A percentile compares a stretch with the other conserved stretches of the same genome.
These are phyloP conservation scores for Apiotrichum mycotoxinovorans DNA, from an alignment of 1,284 basidiomycete species.

Conservation along the genomic window DNA sequence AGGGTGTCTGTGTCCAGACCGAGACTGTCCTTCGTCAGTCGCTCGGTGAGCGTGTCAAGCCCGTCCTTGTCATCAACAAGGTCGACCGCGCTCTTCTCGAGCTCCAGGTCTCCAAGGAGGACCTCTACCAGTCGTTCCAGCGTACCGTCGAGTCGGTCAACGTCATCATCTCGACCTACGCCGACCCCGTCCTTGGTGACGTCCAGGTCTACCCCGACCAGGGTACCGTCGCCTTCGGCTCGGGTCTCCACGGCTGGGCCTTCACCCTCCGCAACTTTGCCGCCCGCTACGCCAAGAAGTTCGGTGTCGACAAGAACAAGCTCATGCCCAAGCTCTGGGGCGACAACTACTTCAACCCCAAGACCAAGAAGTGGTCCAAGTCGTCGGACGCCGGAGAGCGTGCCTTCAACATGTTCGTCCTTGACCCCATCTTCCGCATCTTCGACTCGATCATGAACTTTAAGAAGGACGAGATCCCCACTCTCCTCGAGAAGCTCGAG, in stretches of 20 bases:
- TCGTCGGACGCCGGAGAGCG: slow-evolving; percentile 81
- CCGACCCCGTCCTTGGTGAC: slow-evolving; percentile 91
- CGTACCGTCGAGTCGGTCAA: slow-evolving; percentile 98
- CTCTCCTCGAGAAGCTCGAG: slow-evolving; percentile 96
- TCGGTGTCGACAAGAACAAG: slow-evolving; percentile 98
- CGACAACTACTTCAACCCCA: slow-evolving; percentile 99
- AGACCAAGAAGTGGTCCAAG: slow-evolving; percentile 95
- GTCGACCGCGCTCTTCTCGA: slow-evolving; percentile 99
- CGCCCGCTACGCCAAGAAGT: slow-evolving; percentile 92
- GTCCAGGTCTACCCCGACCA: slow-evolving; percentile 98
- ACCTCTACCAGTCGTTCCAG: slow-evolving; percentile 95
- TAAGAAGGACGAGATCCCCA: slow-evolving; percentile 86
- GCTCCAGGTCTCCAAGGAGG: slow-evolving; percentile 95
- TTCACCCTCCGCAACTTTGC: slow-evolving; percentile 99
- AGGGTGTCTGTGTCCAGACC: slow-evolving; percentile 99
- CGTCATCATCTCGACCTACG: slow-evolving; percentile 98
- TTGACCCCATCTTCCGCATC: slow-evolving; percentile 98
- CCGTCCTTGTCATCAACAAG: slow-evolving; percentile 99
- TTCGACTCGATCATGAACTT: slow-evolving; percentile 99
- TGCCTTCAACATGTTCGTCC: slow-evolving; percentile 93
- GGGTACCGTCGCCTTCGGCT: slow-evolving; percentile 98
- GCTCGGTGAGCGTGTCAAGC: slow-evolving; percentile 97
- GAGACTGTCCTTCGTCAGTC: slow-evolving; percentile 99
- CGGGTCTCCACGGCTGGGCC: slow-evolving; percentile 99
- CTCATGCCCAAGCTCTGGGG: slow-evolving; percentile 99